Evolutionary conservation across 768 basidiomycete species (phyloP).

Genomic region (Lentinula lateritia): DNA sequence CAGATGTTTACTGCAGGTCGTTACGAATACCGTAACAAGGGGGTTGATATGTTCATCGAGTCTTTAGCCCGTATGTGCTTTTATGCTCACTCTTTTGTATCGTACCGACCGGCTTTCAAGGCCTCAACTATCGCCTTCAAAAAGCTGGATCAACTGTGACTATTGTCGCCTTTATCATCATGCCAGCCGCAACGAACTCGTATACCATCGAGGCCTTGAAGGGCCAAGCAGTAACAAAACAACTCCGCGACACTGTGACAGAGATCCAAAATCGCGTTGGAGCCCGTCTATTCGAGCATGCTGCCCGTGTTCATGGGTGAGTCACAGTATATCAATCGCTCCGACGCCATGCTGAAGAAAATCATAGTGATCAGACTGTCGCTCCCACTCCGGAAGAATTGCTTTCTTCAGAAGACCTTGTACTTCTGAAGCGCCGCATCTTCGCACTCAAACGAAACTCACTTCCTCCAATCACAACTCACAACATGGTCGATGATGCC

Average conservation of each 20-base stretch:
- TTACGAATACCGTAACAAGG: constrained; percentile 99
- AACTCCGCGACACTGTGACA: constrained; percentile 90
- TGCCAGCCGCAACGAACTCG: constrained; percentile 93
- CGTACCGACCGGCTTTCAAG: constrained; percentile 16
- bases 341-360: background rate
- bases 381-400: constrained; percentile 71
- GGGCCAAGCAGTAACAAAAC: constrained; percentile 93
- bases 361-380: constrained; percentile 61
- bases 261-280: constrained; percentile 95
- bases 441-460: constrained; percentile 94
- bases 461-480: constrained; percentile 94
- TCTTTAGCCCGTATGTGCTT: constrained; percentile 70
- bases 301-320: constrained; percentile 87
- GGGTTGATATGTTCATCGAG: constrained; percentile 99
- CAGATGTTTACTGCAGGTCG: constrained; percentile 99
- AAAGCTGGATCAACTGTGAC: constrained; percentile 63
- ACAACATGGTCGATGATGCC: constrained; percentile 96
- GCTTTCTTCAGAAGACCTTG: constrained; percentile 87
- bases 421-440: constrained; percentile 91
- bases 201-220: constrained; percentile 98
- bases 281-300: constrained; percentile 88
- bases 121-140: constrained; percentile 48
- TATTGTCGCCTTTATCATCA: constrained; percentile 97
- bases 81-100: background rate
- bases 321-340: constrained; percentile 16